Evolutionary conservation across 73 alveolate species (phyloP), one percentile per base, ranked within the genome.

Genomic region (Symbiodinium pilosum): DNA sequence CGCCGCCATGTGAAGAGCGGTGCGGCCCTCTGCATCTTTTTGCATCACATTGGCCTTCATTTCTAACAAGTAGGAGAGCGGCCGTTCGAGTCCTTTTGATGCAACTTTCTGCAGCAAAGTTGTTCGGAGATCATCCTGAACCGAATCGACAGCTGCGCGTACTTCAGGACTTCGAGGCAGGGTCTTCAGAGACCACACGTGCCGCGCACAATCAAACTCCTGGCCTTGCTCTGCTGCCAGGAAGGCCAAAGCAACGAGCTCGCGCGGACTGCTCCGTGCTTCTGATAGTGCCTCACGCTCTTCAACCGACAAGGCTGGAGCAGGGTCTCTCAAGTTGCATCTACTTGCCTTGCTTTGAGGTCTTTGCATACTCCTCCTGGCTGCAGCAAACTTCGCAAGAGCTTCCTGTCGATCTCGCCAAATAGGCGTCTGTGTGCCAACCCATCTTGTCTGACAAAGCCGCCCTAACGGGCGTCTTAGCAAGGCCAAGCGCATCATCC

Each of bases 351-450:
- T 24, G 41, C 11, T 14, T 64, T 32, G 38, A 64, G 39, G 41
- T 30, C 34, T 20, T 38, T 64, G 38, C 81, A 64, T 64, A 38
- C 81, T 64, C 12, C 81, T 20, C 14, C 42, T 28, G 28, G 64
- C 41, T 20, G 64, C 41, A 26, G 32, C 30, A 51, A 52, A 54
- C 32, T 81, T 43, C 1, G 94, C 47, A 54, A 87, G 34, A 81
- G 94, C 95, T 41, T 2, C 75, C 28, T 89, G 95, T n/a, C 95
- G 95, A 18, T 89, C 95, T 40, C 95, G 73, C 95, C 95, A 89
- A 43, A 89, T 44, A 12, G 95, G 95, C 30, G 87, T 89, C 95
- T 89, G 95, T 20, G 77, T 26, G 32, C 95, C 95, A n/a, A 89
- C 40, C 47, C 95, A 89, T 39, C 94, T 30, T n/a, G 26, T n/a